These are phyloP conservation scores for Scheffersomyces insectosa DNA, from an alignment of 1,139 yeast genomes.

Conservation along the genomic window DNA sequence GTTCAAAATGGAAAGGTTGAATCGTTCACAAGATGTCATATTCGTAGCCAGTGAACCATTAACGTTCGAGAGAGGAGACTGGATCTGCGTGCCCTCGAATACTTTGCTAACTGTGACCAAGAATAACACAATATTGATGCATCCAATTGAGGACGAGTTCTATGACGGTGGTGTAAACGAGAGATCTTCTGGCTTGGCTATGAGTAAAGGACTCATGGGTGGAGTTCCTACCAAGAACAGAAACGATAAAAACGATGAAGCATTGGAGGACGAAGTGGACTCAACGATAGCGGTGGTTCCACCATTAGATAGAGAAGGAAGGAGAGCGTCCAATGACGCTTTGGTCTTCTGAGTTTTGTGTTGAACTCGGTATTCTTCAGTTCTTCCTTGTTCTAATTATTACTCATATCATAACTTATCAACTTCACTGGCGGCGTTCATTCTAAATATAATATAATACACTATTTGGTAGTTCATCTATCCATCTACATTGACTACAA, in stretches of 20 bases:
- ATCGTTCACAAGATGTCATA: slow-evolving; percentile 90
- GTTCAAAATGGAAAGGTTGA: slow-evolving; percentile 90
- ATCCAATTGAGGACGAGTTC: slow-evolving; percentile 89
- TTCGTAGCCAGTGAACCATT: slow-evolving; percentile 96
- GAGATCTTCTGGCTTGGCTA: slow-evolving; percentile 81
- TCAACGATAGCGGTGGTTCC: slow-evolving; percentile 60
- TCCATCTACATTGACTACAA: too few relatives aligned
- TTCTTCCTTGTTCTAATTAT: too few relatives aligned
- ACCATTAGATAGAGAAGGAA: slow-evolving; percentile 82
- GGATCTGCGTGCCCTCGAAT: slow-evolving; percentile 97
- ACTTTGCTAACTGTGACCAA: slow-evolving; percentile 79
- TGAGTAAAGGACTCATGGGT: slow-evolving; percentile 89
- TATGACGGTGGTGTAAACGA: slow-evolving; percentile 65
- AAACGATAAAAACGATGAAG: neutral
- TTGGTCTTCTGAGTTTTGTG: neutral
- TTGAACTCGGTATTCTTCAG: too few relatives aligned
- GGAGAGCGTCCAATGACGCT: slow-evolving; percentile 25
- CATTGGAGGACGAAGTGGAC: slow-evolving; percentile 26
- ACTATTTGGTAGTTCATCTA: too few relatives aligned
- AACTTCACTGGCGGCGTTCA: too few relatives aligned
- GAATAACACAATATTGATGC: slow-evolving; percentile 79
- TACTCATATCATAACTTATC: too few relatives aligned
- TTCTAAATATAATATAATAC: too few relatives aligned
- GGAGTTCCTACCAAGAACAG: slow-evolving; percentile 38
- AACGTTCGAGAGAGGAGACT: slow-evolving; percentile 94